These are phyloP conservation scores for Phytomonas sp. DNA, from an alignment of 208 protist species.

Conservation along the genomic window DNA sequence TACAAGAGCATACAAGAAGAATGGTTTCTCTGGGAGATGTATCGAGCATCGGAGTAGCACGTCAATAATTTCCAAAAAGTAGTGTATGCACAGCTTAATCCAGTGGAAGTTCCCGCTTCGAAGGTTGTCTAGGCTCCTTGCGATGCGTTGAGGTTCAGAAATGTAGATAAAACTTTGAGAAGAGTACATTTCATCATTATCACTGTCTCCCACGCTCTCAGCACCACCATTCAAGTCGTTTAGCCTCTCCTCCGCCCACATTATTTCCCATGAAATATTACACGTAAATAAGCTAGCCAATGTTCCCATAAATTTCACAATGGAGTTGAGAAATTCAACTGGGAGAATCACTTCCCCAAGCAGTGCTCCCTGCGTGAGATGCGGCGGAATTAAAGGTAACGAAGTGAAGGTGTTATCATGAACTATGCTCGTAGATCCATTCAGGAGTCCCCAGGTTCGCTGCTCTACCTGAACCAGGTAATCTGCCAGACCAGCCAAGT, in stretches of 20 bases:
- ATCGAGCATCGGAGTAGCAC: slow-evolving; percentile 30
- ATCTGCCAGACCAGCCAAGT: slow-evolving; percentile 36
- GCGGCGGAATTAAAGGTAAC: neutral
- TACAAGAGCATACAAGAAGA: slow-evolving; percentile 27
- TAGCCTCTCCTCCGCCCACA: neutral
- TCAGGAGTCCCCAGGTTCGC: neutral
- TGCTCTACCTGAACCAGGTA: slow-evolving; percentile 20
- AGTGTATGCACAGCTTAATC: slow-evolving; percentile 53
- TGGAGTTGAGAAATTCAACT: neutral
- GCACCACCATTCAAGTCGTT: neutral
- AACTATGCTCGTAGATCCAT: neutral
- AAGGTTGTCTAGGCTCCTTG: neutral
- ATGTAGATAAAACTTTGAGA: neutral
- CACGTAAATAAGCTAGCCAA: neutral
- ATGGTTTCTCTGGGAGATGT: slow-evolving; percentile 28
- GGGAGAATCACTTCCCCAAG: neutral
- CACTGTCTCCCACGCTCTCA: neutral
- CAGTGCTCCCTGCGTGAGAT: neutral
- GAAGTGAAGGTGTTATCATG: neutral
- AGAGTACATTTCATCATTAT: neutral
- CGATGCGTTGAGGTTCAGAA: neutral
- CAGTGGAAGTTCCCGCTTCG: slow-evolving; percentile 7
- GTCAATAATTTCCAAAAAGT: slow-evolving; percentile 50
- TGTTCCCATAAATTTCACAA: neutral
- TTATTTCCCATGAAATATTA: neutral